Conservation (phyloP, 1,284 basidiomycete genomes). For the Ustilago hordei region DNA sequence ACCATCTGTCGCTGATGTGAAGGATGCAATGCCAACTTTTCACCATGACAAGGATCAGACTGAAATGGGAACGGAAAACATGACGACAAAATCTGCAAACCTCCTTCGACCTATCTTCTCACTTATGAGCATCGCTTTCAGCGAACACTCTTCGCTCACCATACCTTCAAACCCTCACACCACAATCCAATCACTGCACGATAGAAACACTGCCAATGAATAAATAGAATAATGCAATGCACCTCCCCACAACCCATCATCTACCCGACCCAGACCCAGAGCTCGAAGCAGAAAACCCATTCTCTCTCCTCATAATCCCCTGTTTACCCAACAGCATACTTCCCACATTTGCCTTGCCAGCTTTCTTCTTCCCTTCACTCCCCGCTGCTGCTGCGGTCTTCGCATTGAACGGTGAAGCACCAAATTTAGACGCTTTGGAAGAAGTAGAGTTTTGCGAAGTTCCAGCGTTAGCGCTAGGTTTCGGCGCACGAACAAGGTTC, state of each 20-base stretch:
- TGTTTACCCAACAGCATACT: slow-evolving; percentile 28
- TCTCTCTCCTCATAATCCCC: slow-evolving; percentile 38
- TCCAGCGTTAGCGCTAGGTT: slow-evolving; percentile 20
- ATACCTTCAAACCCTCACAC: too few relatives aligned
- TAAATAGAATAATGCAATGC: too few relatives aligned
- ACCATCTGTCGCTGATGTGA: too few relatives aligned
- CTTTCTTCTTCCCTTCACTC: slow-evolving; percentile 1
- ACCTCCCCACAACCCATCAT: background rate
- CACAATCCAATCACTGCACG: too few relatives aligned
- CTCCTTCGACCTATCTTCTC: too few relatives aligned
- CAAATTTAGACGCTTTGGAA: background rate
- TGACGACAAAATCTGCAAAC: background rate
- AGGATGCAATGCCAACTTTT: background rate
- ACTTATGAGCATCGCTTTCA: too few relatives aligned
- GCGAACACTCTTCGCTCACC: too few relatives aligned
- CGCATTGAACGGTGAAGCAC: background rate
- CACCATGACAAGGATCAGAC: background rate
- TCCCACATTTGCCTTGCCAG: background rate
- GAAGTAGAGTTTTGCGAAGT: background rate
- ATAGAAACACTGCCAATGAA: too few relatives aligned
- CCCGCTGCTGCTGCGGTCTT: background rate
- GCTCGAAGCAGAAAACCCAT: slow-evolving; percentile 22
- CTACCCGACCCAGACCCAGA: slow-evolving; percentile 6
- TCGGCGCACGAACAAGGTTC: slow-evolving; percentile 39
- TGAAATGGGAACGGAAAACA: background rate